phyloP scores from a whole-genome alignment of 1,139 yeast species.

The Debaryomycetaceae sp. region DNA sequence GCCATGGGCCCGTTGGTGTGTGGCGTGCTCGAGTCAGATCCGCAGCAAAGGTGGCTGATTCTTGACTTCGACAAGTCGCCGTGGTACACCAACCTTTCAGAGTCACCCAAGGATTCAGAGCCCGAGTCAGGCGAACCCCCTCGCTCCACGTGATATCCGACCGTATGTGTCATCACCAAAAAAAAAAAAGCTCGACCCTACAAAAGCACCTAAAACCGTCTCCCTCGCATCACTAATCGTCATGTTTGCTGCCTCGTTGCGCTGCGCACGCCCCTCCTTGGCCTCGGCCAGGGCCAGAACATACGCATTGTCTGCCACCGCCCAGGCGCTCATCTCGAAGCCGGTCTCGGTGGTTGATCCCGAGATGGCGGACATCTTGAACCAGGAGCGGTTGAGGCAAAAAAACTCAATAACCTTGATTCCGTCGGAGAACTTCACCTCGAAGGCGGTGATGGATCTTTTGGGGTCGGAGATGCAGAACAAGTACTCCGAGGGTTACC shows the following conservation, averaged over 20 bases:
- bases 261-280: constrained; percentile 18
- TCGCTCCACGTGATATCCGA: not conserved
- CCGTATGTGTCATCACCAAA: constrained; percentile 6
- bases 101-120: constrained; percentile 6
- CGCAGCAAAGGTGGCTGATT: constrained; percentile 12
- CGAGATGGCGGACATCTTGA: constrained; percentile 74
- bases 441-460: constrained; percentile 89
- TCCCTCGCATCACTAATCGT: not conserved
- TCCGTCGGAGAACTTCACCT: constrained; percentile 93
- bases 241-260: constrained; percentile 20
- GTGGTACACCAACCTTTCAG: constrained; percentile 5
- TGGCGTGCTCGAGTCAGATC: constrained; percentile 11
- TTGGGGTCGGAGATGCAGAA: constrained; percentile 96
- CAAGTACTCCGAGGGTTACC: constrained; percentile 98
- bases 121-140: constrained; percentile 4
- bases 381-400: constrained; percentile 76
- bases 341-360: constrained; percentile 72
- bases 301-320: constrained; percentile 47
- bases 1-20: not conserved
- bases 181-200: constrained; percentile 1
- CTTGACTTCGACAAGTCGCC: constrained; percentile 5
- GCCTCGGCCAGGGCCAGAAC: constrained; percentile 14
- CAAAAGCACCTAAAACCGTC: constrained; percentile 1
- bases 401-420: constrained; percentile 85
- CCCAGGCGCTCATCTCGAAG: constrained; percentile 56